phyloP scores from a whole-genome alignment of 768 basidiomycete species.

The Cyathus striatus region DNA sequence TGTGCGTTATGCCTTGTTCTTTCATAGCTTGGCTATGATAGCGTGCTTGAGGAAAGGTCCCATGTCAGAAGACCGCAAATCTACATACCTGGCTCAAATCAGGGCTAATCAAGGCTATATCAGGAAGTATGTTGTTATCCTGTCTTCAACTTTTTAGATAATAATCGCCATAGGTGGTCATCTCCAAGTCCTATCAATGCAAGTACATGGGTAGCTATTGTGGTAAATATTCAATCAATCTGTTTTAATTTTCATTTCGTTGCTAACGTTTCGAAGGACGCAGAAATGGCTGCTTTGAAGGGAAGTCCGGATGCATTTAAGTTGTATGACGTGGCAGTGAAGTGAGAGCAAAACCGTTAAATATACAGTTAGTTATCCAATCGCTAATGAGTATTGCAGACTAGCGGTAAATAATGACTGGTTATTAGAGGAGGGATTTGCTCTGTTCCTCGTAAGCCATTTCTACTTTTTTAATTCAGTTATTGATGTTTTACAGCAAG shows the following conservation, averaged over 20 bases:
- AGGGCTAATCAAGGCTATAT: conserved; percentile 57
- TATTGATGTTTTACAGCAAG: conserved; percentile 41
- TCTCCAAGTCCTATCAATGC: conserved; percentile 67
- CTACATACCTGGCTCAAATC: conserved; percentile 50
- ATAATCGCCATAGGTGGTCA: conserved; percentile 46
- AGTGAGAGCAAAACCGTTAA: conserved; percentile 34
- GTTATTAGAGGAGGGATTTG: conserved; percentile 70
- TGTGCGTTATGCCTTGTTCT: conserved; percentile 63
- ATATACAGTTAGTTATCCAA: not conserved
- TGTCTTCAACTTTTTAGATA: not conserved
- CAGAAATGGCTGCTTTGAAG: conserved; percentile 58
- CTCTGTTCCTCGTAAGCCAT: conserved; percentile 46
- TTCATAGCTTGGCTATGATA: conserved; percentile 65
- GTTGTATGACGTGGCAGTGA: conserved; percentile 66
- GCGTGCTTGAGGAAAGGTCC: conserved; percentile 47
- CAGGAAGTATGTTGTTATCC: conserved; percentile 38
- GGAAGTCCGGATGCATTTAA: conserved; percentile 56
- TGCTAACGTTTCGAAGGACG: conserved; percentile 41
- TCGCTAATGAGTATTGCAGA: conserved; percentile 33
- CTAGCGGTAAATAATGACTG: conserved; percentile 64
- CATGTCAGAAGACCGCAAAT: conserved; percentile 25
- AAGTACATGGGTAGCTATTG: conserved; percentile 62
- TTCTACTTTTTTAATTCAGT: conserved; percentile 3
- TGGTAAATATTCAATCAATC: conserved; percentile 34
- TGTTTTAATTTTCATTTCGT: not conserved